A percentile compares a stretch with the other conserved stretches of the same genome.
Evolutionary conservation across 805 yeast genomes (phyloP).

Genomic region (Candida namnaoensis): DNA sequence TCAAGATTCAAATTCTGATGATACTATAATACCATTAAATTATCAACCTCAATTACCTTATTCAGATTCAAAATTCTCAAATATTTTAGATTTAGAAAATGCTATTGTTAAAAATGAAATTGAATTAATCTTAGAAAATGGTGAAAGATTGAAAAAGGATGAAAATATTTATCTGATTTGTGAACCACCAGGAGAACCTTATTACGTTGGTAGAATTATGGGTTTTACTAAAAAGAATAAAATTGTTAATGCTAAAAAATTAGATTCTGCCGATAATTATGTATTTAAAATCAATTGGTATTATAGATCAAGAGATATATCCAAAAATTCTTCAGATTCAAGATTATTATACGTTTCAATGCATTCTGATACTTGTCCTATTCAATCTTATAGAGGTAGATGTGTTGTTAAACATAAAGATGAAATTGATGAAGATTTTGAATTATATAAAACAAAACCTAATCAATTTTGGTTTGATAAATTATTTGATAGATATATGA

Average conservation of each 20-base stretch:
- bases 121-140: conserved; percentile 11
- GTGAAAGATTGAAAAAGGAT: conserved; percentile 15
- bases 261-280: conserved; percentile 42
- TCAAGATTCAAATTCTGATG: conserved; percentile 1
- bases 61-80: conserved; percentile 18
- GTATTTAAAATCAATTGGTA: conserved; percentile 80
- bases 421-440: conserved; percentile 46
- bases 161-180: conserved; percentile 78
- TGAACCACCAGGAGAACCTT: conserved; percentile 94
- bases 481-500: conserved; percentile 79
- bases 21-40: conserved; percentile 11
- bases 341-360: conserved; percentile 75
- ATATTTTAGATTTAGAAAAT: conserved; percentile 26
- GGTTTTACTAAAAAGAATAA: conserved; percentile 47
- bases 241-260: conserved; percentile 1
- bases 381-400: conserved; percentile 65
- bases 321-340: conserved; percentile 58
- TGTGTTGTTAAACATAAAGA: conserved; percentile 62
- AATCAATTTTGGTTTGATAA: conserved; percentile 78
- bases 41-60: conserved; percentile 12
- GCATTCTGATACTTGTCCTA: conserved; percentile 79
- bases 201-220: conserved; percentile 76
- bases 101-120: conserved; percentile 23
- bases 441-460: conserved; percentile 46
- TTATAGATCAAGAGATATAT: conserved; percentile 80